These are phyloP conservation scores for Sclerotinia subarctica DNA, from an alignment of 2,329 filamentous ascomycete genomes.

Conservation along the genomic window DNA sequence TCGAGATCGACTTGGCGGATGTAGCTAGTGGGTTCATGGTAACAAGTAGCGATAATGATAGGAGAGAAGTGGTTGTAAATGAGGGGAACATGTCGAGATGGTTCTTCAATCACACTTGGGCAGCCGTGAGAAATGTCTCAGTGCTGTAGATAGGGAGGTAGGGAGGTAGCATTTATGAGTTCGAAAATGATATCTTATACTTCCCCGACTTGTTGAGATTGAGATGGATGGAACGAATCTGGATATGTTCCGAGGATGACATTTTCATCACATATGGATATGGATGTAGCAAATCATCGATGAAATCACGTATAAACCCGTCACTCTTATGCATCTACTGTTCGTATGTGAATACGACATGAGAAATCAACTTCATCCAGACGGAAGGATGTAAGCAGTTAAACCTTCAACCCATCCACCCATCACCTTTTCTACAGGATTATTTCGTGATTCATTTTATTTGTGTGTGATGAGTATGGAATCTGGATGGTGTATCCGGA, in stretches of 20 bases:
- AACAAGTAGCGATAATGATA: slow-evolving; percentile 17
- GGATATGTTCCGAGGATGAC: not conserved
- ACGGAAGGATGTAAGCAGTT: slow-evolving; percentile 6
- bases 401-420: not conserved
- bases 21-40: not conserved
- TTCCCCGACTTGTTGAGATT: not conserved
- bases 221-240: not conserved
- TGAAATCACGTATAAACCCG: slow-evolving; percentile 14
- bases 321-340: slow-evolving; percentile 13
- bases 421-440: not conserved
- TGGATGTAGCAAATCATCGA: slow-evolving; percentile 9
- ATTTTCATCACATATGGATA: slow-evolving; percentile 6
- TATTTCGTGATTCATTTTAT: not conserved
- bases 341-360: slow-evolving; percentile 18
- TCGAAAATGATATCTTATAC: not conserved
- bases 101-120: slow-evolving; percentile 13
- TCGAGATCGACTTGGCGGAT: slow-evolving; percentile 8
- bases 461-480: not conserved
- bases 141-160: no score
- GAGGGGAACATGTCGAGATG: not conserved
- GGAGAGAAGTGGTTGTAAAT: not conserved
- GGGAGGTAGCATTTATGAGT: not conserved
- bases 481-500: not conserved
- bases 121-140: not conserved
- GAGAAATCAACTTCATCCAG: not conserved